A percentile compares a stretch with the other conserved stretches of the same genome.
phyloP scores from a whole-genome alignment of 148 eudicot genomes.

The Camellia granthamiana region DNA sequence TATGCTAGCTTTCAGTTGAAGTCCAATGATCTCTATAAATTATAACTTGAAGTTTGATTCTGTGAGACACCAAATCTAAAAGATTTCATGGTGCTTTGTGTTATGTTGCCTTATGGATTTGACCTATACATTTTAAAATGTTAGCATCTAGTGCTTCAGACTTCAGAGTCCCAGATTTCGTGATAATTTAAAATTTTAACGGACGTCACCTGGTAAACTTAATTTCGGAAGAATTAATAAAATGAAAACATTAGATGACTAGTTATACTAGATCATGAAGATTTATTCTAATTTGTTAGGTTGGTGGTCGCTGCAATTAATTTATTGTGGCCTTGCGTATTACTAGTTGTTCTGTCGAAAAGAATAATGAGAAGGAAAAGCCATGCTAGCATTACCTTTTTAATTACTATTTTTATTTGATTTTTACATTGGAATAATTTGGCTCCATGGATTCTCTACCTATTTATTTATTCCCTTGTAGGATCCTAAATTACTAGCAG shows the following conservation, averaged over 20 bases:
- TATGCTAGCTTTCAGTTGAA: background rate
- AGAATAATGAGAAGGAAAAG: too few species aligned
- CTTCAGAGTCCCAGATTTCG: background rate
- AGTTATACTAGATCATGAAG: too few species aligned
- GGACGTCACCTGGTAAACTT: background rate
- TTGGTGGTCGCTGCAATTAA: too few species aligned
- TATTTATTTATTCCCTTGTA: constrained; percentile 15
- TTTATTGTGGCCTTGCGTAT: too few species aligned
- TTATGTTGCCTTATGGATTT: constrained; percentile 1
- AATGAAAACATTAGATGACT: too few species aligned
- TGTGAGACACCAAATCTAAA: background rate
- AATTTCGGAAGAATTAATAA: background rate
- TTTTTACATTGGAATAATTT: background rate
- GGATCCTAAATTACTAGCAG: constrained; percentile 93
- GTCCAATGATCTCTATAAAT: background rate
- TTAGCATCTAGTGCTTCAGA: background rate
- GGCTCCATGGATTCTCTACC: background rate
- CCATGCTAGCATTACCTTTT: background rate
- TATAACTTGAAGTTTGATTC: background rate
- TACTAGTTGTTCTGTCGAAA: too few species aligned
- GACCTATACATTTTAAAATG: background rate
- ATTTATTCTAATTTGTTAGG: too few species aligned
- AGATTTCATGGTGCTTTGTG: background rate
- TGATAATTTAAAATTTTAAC: background rate
- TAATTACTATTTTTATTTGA: background rate